phyloP scores from a whole-genome alignment of 2,329 filamentous ascomycete species.

The Colletotrichum camelliae region DNA sequence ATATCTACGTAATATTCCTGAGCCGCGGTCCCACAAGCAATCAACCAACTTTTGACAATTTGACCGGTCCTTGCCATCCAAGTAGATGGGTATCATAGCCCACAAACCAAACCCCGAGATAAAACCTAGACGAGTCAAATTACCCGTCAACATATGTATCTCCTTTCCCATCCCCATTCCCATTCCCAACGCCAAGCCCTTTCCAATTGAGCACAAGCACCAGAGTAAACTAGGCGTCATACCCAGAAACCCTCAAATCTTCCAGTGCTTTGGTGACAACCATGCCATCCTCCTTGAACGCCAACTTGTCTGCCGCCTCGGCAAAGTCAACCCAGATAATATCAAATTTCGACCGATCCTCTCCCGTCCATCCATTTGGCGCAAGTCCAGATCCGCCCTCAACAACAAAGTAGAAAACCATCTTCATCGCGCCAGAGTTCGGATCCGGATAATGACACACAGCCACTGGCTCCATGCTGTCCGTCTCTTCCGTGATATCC shows the following conservation, averaged over 20 bases:
- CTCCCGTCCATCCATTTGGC: background rate
- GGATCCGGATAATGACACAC: constrained; percentile 1
- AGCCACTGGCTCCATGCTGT: background rate
- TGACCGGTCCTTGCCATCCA: background rate
- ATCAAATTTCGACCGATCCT: constrained; percentile 32
- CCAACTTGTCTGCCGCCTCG: constrained; percentile 27
- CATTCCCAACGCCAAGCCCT: background rate
- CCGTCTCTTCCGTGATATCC: constrained; percentile 27
- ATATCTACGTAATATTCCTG: background rate
- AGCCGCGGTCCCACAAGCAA: background rate
- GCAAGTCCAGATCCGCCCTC: constrained; percentile 30
- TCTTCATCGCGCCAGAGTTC: constrained; percentile 39
- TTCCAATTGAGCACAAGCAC: background rate
- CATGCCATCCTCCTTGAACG: constrained; percentile 26
- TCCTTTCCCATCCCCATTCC: background rate
- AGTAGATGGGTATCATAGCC: background rate
- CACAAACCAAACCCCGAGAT: background rate
- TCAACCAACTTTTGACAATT: background rate
- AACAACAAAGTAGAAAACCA: constrained; percentile 46
- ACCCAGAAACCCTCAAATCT: constrained; percentile 31
- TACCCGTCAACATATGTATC: background rate
- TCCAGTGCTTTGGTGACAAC: constrained; percentile 31
- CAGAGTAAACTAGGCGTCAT: constrained; percentile 23
- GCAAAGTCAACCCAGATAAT: constrained; percentile 29
- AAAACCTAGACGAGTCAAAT: background rate